Evolutionary conservation across 129 eudicot genomes (phyloP).

Genomic region (Pseudognaphalium luteoalbum): DNA sequence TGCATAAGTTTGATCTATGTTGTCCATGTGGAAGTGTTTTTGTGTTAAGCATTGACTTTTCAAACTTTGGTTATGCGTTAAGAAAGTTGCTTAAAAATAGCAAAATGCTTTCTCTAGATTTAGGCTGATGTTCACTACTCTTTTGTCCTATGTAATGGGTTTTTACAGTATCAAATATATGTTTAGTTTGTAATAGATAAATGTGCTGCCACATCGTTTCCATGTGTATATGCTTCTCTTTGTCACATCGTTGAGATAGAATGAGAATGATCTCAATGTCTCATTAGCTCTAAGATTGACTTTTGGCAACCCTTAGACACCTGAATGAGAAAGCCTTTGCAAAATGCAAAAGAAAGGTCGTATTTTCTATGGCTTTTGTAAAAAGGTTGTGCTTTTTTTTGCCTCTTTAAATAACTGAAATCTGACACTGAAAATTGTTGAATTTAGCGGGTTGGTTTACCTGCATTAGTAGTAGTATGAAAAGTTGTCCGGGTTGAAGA

Average conservation of each 20-base stretch:
- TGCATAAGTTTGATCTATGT: not conserved
- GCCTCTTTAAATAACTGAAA: not conserved
- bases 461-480: not conserved
- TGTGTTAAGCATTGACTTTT: not conserved
- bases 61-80: too few species aligned
- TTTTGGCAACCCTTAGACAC: not conserved
- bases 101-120: not conserved
- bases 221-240: not conserved
- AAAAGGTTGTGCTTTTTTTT: not conserved
- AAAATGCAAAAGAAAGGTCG: not conserved
- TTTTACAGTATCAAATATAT: not conserved
- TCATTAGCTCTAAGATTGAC: not conserved
- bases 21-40: not conserved
- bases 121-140: not conserved
- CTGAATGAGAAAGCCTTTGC: not conserved
- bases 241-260: not conserved
- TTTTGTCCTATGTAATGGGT: not conserved
- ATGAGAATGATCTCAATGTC: slow-evolving; percentile 5
- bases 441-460: not conserved
- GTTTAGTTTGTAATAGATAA: not conserved
- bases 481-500: not conserved
- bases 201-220: not conserved
- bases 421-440: not conserved
- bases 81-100: not conserved
- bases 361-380: not conserved